Evolutionary conservation across 2,329 filamentous ascomycete species (phyloP).

Genomic region (Cladobotryum mycophilum): DNA sequence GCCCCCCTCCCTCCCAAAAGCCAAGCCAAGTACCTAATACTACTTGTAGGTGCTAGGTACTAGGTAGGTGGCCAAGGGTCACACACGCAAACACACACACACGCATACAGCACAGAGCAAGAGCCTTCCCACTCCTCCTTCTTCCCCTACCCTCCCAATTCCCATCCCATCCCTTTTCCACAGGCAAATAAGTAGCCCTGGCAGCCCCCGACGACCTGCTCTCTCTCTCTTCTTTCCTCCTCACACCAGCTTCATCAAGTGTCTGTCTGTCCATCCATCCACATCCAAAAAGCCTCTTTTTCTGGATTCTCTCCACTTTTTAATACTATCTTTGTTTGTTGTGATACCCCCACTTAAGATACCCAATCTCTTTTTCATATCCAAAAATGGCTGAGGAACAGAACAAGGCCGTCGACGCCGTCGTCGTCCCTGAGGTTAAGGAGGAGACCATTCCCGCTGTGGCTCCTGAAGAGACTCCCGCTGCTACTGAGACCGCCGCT

Average conservation of each 20-base stretch:
- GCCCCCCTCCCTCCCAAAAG: too few relatives aligned
- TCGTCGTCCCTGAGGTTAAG: slow-evolving; percentile 38
- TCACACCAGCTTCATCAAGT: slow-evolving; percentile 28
- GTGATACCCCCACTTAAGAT: slow-evolving; percentile 46
- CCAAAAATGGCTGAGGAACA: slow-evolving; percentile 69
- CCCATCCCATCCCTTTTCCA: neutral
- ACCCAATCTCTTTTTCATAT: slow-evolving; percentile 35
- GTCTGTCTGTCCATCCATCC: slow-evolving; percentile 18
- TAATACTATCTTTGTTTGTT: slow-evolving; percentile 39
- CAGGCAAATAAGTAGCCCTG: slow-evolving; percentile 38
- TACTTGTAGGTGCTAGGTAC: too few relatives aligned
- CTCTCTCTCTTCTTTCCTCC: slow-evolving; percentile 27
- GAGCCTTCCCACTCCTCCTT: neutral
- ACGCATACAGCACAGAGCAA: too few relatives aligned
- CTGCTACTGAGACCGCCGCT: slow-evolving; percentile 31
- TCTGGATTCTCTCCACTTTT: slow-evolving; percentile 32
- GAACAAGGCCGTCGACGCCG: slow-evolving; percentile 54
- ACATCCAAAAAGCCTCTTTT: slow-evolving; percentile 28
- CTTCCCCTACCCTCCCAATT: neutral
- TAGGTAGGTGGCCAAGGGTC: too few relatives aligned
- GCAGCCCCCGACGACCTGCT: slow-evolving; percentile 24
- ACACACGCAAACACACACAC: too few relatives aligned
- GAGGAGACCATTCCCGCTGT: slow-evolving; percentile 44
- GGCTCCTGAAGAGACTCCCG: slow-evolving; percentile 26
- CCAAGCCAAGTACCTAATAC: too few relatives aligned